Percentiles rank a stretch among this genome's conserved stretches.
phyloP scores from a whole-genome alignment of 495 filamentous ascomycete genomes.

The Penicillium cinerascens region DNA sequence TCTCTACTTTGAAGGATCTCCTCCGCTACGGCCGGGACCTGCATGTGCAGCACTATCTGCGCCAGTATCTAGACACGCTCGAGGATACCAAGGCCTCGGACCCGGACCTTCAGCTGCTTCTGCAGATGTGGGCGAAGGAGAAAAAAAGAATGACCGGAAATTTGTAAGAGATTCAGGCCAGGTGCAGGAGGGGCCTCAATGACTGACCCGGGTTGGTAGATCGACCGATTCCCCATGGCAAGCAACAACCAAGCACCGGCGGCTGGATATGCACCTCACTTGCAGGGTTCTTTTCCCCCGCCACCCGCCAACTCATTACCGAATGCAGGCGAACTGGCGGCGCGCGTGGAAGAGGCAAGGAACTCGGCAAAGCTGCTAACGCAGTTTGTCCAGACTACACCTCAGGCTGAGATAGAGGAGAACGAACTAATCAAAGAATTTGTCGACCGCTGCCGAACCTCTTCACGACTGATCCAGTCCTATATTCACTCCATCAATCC shows the following conservation, averaged over 20 bases:
- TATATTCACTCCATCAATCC: constrained; percentile 81
- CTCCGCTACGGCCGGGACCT: constrained; percentile 68
- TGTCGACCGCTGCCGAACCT: constrained; percentile 76
- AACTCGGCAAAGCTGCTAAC: constrained; percentile 86
- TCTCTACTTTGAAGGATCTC: constrained; percentile 68
- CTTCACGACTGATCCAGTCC: constrained; percentile 70
- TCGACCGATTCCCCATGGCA: constrained; percentile 3
- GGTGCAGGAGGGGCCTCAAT: background rate
- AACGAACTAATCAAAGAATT: constrained; percentile 95
- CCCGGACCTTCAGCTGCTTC: constrained; percentile 60
- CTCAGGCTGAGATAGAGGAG: constrained; percentile 64
- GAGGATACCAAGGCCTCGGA: constrained; percentile 60
- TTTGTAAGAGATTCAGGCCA: constrained; percentile 8
- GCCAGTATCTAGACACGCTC: constrained; percentile 78
- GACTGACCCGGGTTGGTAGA: constrained; percentile 1
- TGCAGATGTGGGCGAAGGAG: constrained; percentile 88
- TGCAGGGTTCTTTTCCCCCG: constrained; percentile 8
- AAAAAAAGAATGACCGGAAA: constrained; percentile 45
- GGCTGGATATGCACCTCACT: constrained; percentile 18
- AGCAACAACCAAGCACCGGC: background rate
- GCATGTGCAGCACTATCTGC: constrained; percentile 74
- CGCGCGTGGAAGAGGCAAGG: constrained; percentile 81
- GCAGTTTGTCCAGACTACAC: constrained; percentile 82
- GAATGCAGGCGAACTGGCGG: constrained; percentile 71
- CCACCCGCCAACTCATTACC: constrained; percentile 54